phyloP scores from a whole-genome alignment of 2,329 filamentous ascomycete genomes.

The Falciphora oryzae region DNA sequence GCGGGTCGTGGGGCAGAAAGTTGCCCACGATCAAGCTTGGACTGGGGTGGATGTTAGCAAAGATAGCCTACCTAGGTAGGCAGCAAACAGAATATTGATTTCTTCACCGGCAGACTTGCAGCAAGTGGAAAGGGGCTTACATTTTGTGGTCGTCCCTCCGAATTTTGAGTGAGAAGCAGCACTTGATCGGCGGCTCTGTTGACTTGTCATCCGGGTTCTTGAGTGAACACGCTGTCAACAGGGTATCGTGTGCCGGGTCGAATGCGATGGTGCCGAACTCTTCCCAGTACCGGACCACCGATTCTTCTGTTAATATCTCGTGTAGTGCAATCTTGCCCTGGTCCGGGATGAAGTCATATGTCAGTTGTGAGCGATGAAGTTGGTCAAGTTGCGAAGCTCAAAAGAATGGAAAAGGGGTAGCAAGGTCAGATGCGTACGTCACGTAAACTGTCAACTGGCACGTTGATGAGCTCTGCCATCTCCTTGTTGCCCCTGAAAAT shows the following conservation, averaged over 20 bases:
- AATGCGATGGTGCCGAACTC: conserved; percentile 98
- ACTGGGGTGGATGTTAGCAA: conserved; percentile 44
- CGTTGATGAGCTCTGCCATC: conserved; percentile 94
- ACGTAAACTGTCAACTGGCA: conserved; percentile 82
- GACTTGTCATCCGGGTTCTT: conserved; percentile 72
- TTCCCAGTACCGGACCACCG: conserved; percentile 96
- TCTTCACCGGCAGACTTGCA: neutral
- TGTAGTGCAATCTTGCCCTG: conserved; percentile 93
- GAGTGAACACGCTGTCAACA: conserved; percentile 86
- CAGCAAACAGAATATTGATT: conserved; percentile 1
- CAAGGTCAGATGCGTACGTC: conserved; percentile 58
- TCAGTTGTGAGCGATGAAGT: conserved; percentile 8
- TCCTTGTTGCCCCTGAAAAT: conserved; percentile 98
- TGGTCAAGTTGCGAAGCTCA: conserved; percentile 8
- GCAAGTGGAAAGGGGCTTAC: conserved; percentile 51
- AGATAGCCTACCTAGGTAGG: neutral
- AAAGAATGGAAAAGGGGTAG: conserved; percentile 8
- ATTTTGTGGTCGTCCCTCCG: conserved; percentile 92
- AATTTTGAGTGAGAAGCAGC: conserved; percentile 97
- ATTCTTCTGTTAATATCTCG: conserved; percentile 92
- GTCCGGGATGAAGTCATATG: neutral
- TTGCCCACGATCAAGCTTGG: conserved; percentile 95
- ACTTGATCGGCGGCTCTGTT: conserved; percentile 71
- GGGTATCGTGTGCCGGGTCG: conserved; percentile 86
- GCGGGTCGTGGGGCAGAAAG: conserved; percentile 79